Percentiles rank a stretch among this genome's conserved stretches.
Conservation (phyloP, 2,329 filamentous ascomycete species). For the Pseudocercospora ulei region DNA sequence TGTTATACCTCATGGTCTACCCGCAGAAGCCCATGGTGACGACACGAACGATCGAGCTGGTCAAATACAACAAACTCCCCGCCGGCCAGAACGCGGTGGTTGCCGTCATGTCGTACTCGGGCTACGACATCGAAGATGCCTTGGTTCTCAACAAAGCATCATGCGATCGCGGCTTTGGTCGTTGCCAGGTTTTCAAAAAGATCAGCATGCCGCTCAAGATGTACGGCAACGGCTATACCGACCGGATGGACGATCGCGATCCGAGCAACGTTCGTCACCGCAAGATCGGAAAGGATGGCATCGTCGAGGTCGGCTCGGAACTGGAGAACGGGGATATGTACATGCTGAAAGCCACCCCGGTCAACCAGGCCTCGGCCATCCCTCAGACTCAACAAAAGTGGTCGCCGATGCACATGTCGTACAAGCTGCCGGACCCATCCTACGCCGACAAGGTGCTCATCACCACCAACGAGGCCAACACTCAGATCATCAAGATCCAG, state of each 20-base stretch:
- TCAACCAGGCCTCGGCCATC: slow-evolving; percentile 56
- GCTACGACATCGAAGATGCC: slow-evolving; percentile 98
- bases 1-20: slow-evolving; percentile 94
- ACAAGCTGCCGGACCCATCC: slow-evolving; percentile 50
- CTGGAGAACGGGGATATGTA: slow-evolving; percentile 73
- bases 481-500: slow-evolving; percentile 81
- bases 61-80: slow-evolving; percentile 93
- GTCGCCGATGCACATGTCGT: slow-evolving; percentile 47
- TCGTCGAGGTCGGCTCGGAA: slow-evolving; percentile 75
- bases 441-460: slow-evolving; percentile 97
- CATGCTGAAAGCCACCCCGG: slow-evolving; percentile 78
- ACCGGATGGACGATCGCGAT: slow-evolving; percentile 53
- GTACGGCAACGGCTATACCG: slow-evolving; percentile 69
- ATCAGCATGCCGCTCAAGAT: slow-evolving; percentile 76
- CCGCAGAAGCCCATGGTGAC: slow-evolving; percentile 97
- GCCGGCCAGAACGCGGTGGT: slow-evolving; percentile 95
- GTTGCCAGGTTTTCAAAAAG: slow-evolving; percentile 97
- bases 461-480: slow-evolving; percentile 77
- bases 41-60: slow-evolving; percentile 89
- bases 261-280: slow-evolving; percentile 47
- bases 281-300: slow-evolving; percentile 72
- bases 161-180: slow-evolving; percentile 85
- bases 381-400: slow-evolving; percentile 26
- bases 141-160: slow-evolving; percentile 94
- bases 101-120: slow-evolving; percentile 98